Evolutionary conservation across 768 basidiomycete genomes (phyloP), one percentile per base, ranked within the genome.

Genomic region (Mycena pura): DNA sequence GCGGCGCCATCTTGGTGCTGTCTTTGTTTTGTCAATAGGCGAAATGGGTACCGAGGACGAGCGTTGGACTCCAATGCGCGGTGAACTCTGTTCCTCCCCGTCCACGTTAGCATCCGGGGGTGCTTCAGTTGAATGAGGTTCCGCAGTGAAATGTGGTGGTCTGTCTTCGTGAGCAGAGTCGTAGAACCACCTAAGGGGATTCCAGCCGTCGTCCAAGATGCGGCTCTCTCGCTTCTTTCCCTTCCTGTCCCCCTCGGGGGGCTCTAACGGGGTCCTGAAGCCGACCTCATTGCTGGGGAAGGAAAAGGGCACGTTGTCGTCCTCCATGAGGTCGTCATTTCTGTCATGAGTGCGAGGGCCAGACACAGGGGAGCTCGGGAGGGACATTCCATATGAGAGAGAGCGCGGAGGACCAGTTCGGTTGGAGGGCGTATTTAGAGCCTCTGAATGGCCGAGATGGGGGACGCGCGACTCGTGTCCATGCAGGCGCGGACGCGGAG

Each of bases 351-450:
- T 70, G 25, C 69, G 59, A 10, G 67, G 69, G 3, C 74, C 62
- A 41, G 67, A 57, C 40, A 69, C 69, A 25, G 80, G 74, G 1
- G 86, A 82, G 19, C 71, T 74, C 2, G 85, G 77, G 29, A 82
- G 74, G 8, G 85, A 80, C 67, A 88, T 87, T 27, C 83, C 82
- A 69, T 85, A 89, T 3, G 89, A 89, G 25, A 91, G 76, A 0
- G 90, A 89, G 38, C 90, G 82, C 5, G 90, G 91, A 29, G 90
- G 89, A 13, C 90, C 91, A 5, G 90, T 91, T 50, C 90, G 80
- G 47, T 78, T 77, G 6, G 88, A 84, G 24, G 91, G 90, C 0
- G 88, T 86, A 27, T 60, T 54, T 47, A 78, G 67, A 29, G 75
- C 75, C n/a, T n/a, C n/a, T 24, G 74, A 75, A 24, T 72, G 72